Evolutionary conservation across 306 rosid species (phyloP), one percentile per base, ranked within the genome.

Genomic region (Fragaria nilgerrensis): DNA sequence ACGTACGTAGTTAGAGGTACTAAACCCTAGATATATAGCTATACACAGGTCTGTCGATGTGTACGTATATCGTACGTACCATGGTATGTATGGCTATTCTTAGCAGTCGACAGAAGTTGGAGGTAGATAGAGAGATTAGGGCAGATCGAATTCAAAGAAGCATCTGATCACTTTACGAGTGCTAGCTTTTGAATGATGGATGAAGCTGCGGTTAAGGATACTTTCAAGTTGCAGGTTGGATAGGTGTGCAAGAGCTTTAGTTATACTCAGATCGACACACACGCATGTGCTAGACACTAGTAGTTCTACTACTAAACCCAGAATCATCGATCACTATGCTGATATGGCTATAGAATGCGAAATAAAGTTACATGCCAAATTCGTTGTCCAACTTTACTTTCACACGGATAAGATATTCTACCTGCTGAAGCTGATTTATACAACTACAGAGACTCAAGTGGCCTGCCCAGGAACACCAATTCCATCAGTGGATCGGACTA

Each of bases 401-500:
- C 44, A 37, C 37, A 15, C 12, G 85, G 85, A 81, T 84, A 81
- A 81, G 83, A 83, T 90, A 83, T 78, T 86, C 86, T 82, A 68
- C 63, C 50, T 47, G 65, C 69, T 36, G 47, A 62, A 27, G 20
- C 67, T 62, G 39, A 61, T 62, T 5, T 62, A 5, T 27, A 62
- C 41, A 62, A 62, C 10, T 4, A 29, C 7, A 62, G 19, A 27
- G 20, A 29, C 20, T 15, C 67, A 62, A 61, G 39, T 29, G 19
- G 67, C 39, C 36, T 62, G 1, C 44, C 61, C 29, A 22, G 32
- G 22, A 41, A 9, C 0, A 22, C 29, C 63, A 56, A 56, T 9
- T 22, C 63, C 15, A 22, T n/a, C 63, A 56, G 62, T 20, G 11
- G n/a, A n/a, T n/a, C n/a, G n/a, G 59, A 20, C 25, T 10, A 22